Base-by-base conservation (phyloP, 768 basidiomycete species). In the Russula sp. region DNA sequence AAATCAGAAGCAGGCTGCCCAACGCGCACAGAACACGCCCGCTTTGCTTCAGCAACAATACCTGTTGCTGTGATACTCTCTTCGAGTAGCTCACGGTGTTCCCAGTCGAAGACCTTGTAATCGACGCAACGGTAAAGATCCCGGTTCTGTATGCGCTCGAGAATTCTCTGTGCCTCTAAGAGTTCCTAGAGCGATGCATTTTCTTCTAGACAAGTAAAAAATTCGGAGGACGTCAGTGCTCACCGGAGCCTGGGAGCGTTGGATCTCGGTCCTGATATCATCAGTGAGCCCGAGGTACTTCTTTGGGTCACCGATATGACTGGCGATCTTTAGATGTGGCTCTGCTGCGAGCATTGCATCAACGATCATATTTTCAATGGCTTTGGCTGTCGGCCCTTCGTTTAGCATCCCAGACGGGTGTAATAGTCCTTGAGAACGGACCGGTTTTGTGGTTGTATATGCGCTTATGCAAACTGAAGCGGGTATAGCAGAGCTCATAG, bases 361-460 rank as follows among this genome's bases (percentile, higher is more conserved):
- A 14, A 90, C 78, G n/a, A 93, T 75, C 91, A 93, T 93, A 68
- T 86, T 82, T 70, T 91, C 91, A 54, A 92, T 86, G 0, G 88
- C 83, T 66, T 81, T 87, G 3, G 88, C 89, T 88, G 69, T 46
- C n/a, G 16, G 10, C 6, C 9, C 16, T 41, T 43, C 5, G 38
- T 10, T 50, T 34, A 38, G 41, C 46, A 32, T n/a, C 25, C 20
- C 32, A 55, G 22, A 20, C 2, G 11, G n/a, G 42, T 20, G 48
- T 29, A 61, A 22, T 29, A 35, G 29, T 20, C 14, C 41, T 43
- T 10, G 43, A 34, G 18, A 14, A 72, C 78, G 22, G 60, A 83
- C 83, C 84, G 1, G 87, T 83, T 70, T 91, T 91, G 71, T 93
- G 90, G 62, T 83, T 85, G 65, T 93, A 93, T n/a, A 90, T 79